Percentiles rank a stretch among this genome's conserved stretches.
Evolutionary conservation across 495 filamentous ascomycete species (phyloP).

Genomic region (Podospora pseudocomata): DNA sequence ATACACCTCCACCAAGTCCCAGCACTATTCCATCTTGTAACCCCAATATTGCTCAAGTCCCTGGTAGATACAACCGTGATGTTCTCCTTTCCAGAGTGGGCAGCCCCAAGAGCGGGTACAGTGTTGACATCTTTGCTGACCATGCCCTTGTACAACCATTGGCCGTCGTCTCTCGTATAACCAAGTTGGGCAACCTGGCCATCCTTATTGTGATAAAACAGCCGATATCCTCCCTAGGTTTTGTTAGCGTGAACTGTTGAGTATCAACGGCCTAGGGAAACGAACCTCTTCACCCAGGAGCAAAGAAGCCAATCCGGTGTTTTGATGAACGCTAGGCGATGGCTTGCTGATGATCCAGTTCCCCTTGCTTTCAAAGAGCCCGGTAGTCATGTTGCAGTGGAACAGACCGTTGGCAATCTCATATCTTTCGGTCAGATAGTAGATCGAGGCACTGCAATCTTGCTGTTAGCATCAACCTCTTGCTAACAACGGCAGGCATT

Average conservation of each 20-base stretch:
- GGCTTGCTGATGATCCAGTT: slow-evolving; percentile 26
- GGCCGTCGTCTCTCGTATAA: slow-evolving; percentile 21
- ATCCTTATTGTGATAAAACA: slow-evolving; percentile 37
- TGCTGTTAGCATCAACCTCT: background rate
- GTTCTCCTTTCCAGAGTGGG: slow-evolving; percentile 26
- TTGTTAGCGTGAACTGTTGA: background rate
- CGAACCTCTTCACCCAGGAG: slow-evolving; percentile 24
- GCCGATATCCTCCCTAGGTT: slow-evolving; percentile 28
- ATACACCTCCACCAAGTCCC: slow-evolving; percentile 30
- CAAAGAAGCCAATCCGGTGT: slow-evolving; percentile 30
- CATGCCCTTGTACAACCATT: slow-evolving; percentile 26
- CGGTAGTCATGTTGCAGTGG: slow-evolving; percentile 35
- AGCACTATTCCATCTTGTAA: slow-evolving; percentile 24
- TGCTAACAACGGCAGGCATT: background rate
- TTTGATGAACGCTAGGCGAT: slow-evolving; percentile 21
- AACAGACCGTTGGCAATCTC: slow-evolving; percentile 29
- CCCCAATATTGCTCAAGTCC: slow-evolving; percentile 30
- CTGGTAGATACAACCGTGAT: slow-evolving; percentile 31
- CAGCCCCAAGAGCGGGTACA: slow-evolving; percentile 25
- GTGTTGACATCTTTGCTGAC: slow-evolving; percentile 28
- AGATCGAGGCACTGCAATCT: slow-evolving; percentile 30
- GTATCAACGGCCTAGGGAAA: background rate
- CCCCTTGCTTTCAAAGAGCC: slow-evolving; percentile 24
- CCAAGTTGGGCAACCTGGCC: slow-evolving; percentile 28
- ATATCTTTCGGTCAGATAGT: slow-evolving; percentile 25